Percentiles rank a stretch among this genome's conserved stretches.
Conservation (phyloP, 139 green algal genomes). For the Astrephomene gubernaculifera region DNA sequence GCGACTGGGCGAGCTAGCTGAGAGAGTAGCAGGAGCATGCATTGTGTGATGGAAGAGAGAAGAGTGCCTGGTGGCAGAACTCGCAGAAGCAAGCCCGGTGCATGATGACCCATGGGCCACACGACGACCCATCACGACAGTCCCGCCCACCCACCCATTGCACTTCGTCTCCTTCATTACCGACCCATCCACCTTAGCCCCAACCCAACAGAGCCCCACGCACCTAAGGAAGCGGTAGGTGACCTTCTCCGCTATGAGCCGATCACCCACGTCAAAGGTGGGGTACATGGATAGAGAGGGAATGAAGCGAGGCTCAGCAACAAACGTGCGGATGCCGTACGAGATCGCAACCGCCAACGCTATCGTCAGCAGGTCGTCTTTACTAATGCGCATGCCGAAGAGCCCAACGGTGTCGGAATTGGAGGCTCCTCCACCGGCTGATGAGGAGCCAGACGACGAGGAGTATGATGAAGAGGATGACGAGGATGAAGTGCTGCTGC, state of each 20-base stretch:
- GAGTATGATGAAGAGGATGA: background rate
- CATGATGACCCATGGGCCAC: no score
- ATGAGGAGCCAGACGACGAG: background rate
- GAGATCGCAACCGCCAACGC: conserved; percentile 87
- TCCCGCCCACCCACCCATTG: no score
- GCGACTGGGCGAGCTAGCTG: no score
- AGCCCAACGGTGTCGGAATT: conserved; percentile 21
- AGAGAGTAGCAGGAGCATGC: no score
- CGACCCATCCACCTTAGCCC: background rate
- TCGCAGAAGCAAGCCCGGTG: no score
- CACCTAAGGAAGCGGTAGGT: conserved; percentile 87
- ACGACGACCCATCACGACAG: no score
- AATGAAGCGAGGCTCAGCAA: conserved; percentile 98
- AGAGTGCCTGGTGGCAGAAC: no score
- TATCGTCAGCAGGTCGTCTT: conserved; percentile 93
- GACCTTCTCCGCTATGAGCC: conserved; percentile 97
- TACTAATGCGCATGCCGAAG: conserved; percentile 72
- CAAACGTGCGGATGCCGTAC: conserved; percentile 88
- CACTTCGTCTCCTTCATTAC: no score
- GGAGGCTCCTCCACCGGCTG: background rate
- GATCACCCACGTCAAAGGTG: conserved; percentile 96
- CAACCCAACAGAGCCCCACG: background rate
- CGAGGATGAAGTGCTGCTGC: background rate
- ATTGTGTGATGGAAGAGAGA: no score
- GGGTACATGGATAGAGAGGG: conserved; percentile 98